phyloP scores from a whole-genome alignment of 805 yeast species.

The Candida insectorum region DNA sequence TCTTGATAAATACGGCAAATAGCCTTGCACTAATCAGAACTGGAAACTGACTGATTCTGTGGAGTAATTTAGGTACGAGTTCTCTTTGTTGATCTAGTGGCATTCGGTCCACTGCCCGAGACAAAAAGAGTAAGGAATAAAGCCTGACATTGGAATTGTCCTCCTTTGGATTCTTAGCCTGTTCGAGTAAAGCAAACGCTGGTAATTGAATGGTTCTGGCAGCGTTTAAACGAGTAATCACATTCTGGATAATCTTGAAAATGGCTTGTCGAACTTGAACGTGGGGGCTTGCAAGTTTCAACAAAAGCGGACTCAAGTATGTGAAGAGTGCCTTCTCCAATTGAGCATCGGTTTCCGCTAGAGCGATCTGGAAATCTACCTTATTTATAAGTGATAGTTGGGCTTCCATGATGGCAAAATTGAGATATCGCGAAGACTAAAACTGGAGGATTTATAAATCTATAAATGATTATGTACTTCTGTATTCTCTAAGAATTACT shows the following conservation, averaged over 20 bases:
- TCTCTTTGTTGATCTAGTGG: conserved; percentile 27
- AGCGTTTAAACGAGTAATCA: conserved; percentile 64
- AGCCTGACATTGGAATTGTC: conserved; percentile 53
- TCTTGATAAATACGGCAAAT: conserved; percentile 57
- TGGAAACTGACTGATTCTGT: conserved; percentile 41
- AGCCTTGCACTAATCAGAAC: conserved; percentile 49
- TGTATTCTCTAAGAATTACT: conserved; percentile 90
- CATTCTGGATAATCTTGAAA: conserved; percentile 60
- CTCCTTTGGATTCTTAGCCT: conserved; percentile 57
- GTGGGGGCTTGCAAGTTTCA: conserved; percentile 74
- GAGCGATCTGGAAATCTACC: conserved; percentile 78
- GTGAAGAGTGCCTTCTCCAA: conserved; percentile 56
- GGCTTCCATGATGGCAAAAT: conserved; percentile 20
- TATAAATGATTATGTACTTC: conserved; percentile 25
- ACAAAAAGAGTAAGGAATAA: conserved; percentile 61
- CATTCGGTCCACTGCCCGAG: conserved; percentile 65
- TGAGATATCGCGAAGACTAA: neutral
- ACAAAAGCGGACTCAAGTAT: conserved; percentile 72
- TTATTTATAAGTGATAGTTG: conserved; percentile 66
- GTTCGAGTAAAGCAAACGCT: conserved; percentile 54
- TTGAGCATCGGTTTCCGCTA: conserved; percentile 66
- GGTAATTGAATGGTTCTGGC: conserved; percentile 60
- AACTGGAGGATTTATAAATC: neutral
- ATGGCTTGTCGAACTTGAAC: conserved; percentile 64
- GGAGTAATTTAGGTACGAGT: conserved; percentile 47